Evolutionary conservation across 768 basidiomycete species (phyloP).

Genomic region (Boletus edulis): DNA sequence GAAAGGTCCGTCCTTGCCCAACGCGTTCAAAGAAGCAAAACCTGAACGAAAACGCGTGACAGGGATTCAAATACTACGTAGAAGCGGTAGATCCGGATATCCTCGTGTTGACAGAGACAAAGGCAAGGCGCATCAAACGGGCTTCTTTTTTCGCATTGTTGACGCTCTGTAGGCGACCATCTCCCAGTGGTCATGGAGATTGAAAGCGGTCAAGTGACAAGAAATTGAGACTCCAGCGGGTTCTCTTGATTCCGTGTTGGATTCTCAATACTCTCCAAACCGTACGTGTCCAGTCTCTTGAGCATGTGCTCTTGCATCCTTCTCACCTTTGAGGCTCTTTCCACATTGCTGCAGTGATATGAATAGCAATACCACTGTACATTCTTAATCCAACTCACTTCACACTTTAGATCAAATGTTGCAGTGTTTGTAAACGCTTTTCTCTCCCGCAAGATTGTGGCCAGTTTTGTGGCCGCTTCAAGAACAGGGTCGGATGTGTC

Average conservation of each 20-base stretch:
- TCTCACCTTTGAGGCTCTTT: conserved; percentile 88
- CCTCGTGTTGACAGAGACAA: conserved; percentile 83
- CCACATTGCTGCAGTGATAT: conserved; percentile 62
- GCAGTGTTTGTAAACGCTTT: conserved; percentile 89
- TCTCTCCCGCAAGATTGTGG: conserved; percentile 66
- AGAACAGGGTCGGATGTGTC: conserved; percentile 55
- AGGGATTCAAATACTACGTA: conserved; percentile 82
- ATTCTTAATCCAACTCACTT: conserved; percentile 46
- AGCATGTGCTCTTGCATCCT: conserved; percentile 87
- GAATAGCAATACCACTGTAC: conserved; percentile 4
- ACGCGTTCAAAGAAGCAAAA: not conserved
- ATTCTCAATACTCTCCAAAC: conserved; percentile 73
- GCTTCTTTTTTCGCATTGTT: conserved; percentile 6
- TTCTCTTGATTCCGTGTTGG: not conserved
- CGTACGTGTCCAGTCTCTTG: conserved; percentile 79
- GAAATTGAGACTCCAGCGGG: not conserved
- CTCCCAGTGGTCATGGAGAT: conserved; percentile 80
- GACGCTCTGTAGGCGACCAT: conserved; percentile 60
- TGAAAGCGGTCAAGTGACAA: conserved; percentile 39
- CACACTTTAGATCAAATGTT: conserved; percentile 88
- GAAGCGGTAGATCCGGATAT: conserved; percentile 87
- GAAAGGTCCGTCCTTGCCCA: conserved; percentile 53
- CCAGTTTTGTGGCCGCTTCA: conserved; percentile 66
- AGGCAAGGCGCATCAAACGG: conserved; percentile 39
- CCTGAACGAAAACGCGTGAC: not conserved